phyloP scores from a whole-genome alignment of 768 basidiomycete species.

The Termitomyces sp. region DNA sequence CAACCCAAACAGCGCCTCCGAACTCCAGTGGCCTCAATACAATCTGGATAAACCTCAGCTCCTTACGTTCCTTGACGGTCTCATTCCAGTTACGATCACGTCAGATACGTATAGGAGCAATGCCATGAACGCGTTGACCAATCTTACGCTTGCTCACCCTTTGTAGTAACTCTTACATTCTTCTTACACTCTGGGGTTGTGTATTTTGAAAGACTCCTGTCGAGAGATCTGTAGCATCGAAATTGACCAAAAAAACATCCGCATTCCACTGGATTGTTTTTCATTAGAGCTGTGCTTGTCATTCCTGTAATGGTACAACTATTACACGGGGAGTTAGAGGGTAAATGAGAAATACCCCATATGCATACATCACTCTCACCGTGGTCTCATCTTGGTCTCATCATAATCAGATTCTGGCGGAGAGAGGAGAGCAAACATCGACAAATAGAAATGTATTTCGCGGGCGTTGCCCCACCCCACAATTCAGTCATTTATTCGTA shows the following conservation, averaged over 20 bases:
- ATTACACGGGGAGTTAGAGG: slow-evolving; percentile 6
- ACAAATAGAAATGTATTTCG: no score
- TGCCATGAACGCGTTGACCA: slow-evolving; percentile 30
- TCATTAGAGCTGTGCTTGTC: background rate
- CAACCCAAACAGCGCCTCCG: slow-evolving; percentile 36
- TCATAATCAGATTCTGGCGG: slow-evolving; percentile 18
- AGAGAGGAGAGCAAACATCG: background rate
- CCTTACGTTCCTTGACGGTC: slow-evolving; percentile 35
- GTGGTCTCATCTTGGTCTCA: slow-evolving; percentile 6
- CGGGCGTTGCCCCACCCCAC: no score
- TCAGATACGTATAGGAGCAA: slow-evolving; percentile 39
- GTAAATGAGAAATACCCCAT: background rate
- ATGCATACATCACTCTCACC: slow-evolving; percentile 16
- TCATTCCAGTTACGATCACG: slow-evolving; percentile 27
- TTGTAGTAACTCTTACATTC: no score
- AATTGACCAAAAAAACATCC: background rate
- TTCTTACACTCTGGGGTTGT: background rate
- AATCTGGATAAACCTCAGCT: slow-evolving; percentile 26
- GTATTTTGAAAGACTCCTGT: background rate
- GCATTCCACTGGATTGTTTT: background rate
- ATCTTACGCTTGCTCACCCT: slow-evolving; percentile 27
- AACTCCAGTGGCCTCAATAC: slow-evolving; percentile 41
- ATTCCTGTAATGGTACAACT: slow-evolving; percentile 1
- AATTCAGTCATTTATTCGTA: no score
- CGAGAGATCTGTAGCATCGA: no score